These are phyloP conservation scores for Arachis stenosperma DNA, from an alignment of 306 rosid genomes.

Conservation along the genomic window DNA sequence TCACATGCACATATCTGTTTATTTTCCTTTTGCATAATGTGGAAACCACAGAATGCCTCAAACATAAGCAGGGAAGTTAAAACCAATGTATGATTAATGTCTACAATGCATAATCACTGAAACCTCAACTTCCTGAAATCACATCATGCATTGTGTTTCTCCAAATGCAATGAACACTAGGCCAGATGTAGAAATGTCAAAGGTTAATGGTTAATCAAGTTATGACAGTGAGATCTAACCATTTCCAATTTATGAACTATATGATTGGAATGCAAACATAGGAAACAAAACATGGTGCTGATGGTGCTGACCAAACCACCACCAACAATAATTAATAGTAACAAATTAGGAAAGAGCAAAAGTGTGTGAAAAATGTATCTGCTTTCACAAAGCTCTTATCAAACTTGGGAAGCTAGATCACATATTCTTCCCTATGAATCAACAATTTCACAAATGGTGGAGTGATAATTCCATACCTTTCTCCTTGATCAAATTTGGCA, in stretches of 20 bases:
- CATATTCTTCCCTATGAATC: not conserved
- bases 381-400: not conserved
- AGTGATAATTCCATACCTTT: not conserved
- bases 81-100: not conserved
- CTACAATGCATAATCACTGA: not conserved
- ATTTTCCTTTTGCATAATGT: not conserved
- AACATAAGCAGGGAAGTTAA: not conserved
- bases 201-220: too few relatives aligned
- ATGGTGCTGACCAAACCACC: not conserved
- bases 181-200: too few relatives aligned
- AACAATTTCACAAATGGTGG: conserved; percentile 1
- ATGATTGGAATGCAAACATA: not conserved
- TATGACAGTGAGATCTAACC: conserved; percentile 12
- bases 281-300: not conserved
- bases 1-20: too few relatives aligned
- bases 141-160: not conserved
- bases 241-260: conserved; percentile 11
- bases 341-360: not conserved
- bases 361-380: not conserved
- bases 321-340: conserved; percentile 3
- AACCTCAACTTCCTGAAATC: conserved; percentile 19
- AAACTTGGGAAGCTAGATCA: not conserved
- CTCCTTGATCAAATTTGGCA: conserved; percentile 3
- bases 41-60: not conserved
- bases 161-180: not conserved